These are phyloP conservation scores for Ligustrum vulgare DNA, from an alignment of 257 asterid genomes.

Conservation along the genomic window DNA sequence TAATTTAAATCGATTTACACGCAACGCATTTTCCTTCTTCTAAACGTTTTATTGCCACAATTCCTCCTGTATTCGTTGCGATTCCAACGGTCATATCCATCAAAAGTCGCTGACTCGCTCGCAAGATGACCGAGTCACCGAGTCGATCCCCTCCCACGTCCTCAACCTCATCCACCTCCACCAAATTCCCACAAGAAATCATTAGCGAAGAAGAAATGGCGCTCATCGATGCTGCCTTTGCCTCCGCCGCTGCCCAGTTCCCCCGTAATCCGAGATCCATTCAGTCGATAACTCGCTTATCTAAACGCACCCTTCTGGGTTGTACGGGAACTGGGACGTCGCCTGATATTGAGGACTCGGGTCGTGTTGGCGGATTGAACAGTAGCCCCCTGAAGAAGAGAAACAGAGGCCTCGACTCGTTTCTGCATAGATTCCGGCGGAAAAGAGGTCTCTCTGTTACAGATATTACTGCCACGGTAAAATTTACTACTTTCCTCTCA, in stretches of 20 bases:
- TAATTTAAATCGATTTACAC: not conserved
- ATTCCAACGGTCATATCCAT: slow-evolving; percentile 37
- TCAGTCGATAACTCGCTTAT: slow-evolving; percentile 48
- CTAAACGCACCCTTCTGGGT: slow-evolving; percentile 58
- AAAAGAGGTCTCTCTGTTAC: slow-evolving; percentile 72
- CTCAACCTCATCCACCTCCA: not conserved
- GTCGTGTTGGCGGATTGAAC: slow-evolving; percentile 25
- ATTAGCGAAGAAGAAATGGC: slow-evolving; percentile 25
- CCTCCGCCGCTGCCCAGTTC: slow-evolving; percentile 35
- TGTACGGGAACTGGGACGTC: slow-evolving; percentile 39
- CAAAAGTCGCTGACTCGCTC: slow-evolving; percentile 23
- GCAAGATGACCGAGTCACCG: slow-evolving; percentile 13
- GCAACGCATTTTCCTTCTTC: not conserved
- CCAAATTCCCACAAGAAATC: slow-evolving; percentile 1
- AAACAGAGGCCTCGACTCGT: slow-evolving; percentile 41
- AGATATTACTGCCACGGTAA: slow-evolving; percentile 82
- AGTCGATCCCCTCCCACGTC: slow-evolving; percentile 25
- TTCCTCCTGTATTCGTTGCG: slow-evolving; percentile 21
- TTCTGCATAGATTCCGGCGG: slow-evolving; percentile 63
- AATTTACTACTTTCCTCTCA: not conserved
- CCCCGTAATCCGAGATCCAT: slow-evolving; percentile 42
- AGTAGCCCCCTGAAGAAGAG: slow-evolving; percentile 39
- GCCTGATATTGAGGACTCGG: slow-evolving; percentile 73
- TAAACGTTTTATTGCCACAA: not conserved
- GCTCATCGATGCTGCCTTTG: slow-evolving; percentile 25